Evolutionary conservation across 2,329 filamentous ascomycete genomes (phyloP).

Genomic region (Magnaporthiopsis rhizophila): DNA sequence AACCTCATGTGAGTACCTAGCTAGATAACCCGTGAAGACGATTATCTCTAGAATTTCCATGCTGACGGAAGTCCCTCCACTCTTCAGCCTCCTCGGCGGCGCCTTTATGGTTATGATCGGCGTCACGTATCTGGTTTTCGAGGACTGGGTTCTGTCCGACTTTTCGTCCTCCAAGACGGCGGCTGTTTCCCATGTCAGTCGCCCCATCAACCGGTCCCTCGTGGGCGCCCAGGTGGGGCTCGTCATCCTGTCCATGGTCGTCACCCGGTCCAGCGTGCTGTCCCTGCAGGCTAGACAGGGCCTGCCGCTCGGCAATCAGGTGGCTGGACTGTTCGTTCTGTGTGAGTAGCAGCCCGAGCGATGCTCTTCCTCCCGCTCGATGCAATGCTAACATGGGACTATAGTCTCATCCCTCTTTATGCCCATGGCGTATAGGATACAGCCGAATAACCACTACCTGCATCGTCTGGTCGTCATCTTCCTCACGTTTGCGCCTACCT

Average conservation of each 20-base stretch:
- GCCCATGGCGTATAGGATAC: slow-evolving; percentile 72
- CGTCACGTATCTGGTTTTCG: slow-evolving; percentile 69
- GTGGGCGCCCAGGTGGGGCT: slow-evolving; percentile 71
- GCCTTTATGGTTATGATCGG: slow-evolving; percentile 70
- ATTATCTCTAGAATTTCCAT: not conserved
- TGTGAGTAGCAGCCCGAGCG: slow-evolving; percentile 35
- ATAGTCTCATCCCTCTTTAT: slow-evolving; percentile 60
- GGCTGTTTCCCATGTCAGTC: slow-evolving; percentile 17
- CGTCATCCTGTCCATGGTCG: slow-evolving; percentile 69
- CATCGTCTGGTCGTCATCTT: slow-evolving; percentile 86
- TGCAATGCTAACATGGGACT: slow-evolving; percentile 10
- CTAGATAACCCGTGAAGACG: not conserved
- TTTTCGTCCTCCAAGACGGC: slow-evolving; percentile 24
- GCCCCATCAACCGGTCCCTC: slow-evolving; percentile 47
- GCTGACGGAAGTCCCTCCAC: not conserved
- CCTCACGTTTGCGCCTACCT: slow-evolving; percentile 84
- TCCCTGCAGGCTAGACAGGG: slow-evolving; percentile 81
- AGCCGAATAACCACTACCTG: slow-evolving; percentile 80
- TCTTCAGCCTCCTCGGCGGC: slow-evolving; percentile 61
- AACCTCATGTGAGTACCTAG: slow-evolving; percentile 53
- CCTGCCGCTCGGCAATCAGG: slow-evolving; percentile 78
- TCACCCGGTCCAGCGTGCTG: slow-evolving; percentile 78
- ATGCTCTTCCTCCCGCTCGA: not conserved
- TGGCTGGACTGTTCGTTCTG: slow-evolving; percentile 75
- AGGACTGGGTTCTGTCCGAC: slow-evolving; percentile 50